phyloP scores from a whole-genome alignment of 2,329 filamentous ascomycete genomes.

The Dactylellina cionopaga region DNA sequence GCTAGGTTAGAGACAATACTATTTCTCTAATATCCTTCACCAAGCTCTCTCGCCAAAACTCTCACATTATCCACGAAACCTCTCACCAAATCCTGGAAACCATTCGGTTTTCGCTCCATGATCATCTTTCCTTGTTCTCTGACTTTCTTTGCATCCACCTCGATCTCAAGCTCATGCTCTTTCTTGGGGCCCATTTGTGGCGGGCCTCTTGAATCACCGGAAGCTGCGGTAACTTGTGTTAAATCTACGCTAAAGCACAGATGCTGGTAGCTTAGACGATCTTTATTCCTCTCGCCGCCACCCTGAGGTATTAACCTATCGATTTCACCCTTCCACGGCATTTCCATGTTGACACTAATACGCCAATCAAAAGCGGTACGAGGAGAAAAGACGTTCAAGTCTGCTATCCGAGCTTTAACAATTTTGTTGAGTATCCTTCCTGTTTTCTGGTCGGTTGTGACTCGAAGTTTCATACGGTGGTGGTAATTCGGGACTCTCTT shows the following conservation, averaged over 20 bases:
- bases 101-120: conserved; percentile 66
- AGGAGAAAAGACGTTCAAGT: conserved; percentile 88
- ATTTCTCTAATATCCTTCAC: conserved; percentile 17
- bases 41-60: conserved; percentile 64
- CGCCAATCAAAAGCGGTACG: conserved; percentile 84
- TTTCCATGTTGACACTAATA: conserved; percentile 93
- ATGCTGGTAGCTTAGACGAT: conserved; percentile 90
- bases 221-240: conserved; percentile 76
- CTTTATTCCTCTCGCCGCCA: conserved; percentile 78
- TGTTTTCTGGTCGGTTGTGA: conserved; percentile 80
- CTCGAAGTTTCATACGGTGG: conserved; percentile 71
- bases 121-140: conserved; percentile 73
- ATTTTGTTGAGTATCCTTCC: conserved; percentile 79
- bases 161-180: conserved; percentile 83
- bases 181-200: conserved; percentile 63
- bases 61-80: conserved; percentile 79
- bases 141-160: conserved; percentile 72
- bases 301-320: conserved; percentile 64
- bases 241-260: conserved; percentile 89
- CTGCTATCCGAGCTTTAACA: conserved; percentile 86
- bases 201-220: conserved; percentile 24
- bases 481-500: conserved; percentile 52
- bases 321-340: conserved; percentile 78
- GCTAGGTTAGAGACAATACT: too few species aligned
- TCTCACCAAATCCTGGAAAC: conserved; percentile 74